These are phyloP conservation scores for Blastocystis sp. DNA, from an alignment of 352 stramenopile species.

Conservation along the genomic window DNA sequence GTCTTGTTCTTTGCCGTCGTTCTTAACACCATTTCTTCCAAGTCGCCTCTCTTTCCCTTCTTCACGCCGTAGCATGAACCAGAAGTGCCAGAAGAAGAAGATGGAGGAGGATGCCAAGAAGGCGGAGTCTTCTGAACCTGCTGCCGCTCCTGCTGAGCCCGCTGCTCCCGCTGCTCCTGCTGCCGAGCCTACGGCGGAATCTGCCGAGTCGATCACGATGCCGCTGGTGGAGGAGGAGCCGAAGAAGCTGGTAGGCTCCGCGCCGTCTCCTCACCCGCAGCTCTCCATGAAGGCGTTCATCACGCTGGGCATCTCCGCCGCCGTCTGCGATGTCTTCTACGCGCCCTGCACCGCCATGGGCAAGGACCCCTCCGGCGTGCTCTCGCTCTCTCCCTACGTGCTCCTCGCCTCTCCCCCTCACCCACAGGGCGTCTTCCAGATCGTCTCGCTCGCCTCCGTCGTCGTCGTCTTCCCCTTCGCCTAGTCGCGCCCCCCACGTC, in stretches of 20 bases:
- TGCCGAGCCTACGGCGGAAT: neutral
- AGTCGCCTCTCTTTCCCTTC: neutral
- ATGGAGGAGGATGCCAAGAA: neutral
- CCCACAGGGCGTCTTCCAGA: slow-evolving; percentile 47
- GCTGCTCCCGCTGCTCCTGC: neutral
- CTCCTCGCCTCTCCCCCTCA: neutral
- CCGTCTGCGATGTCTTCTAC: slow-evolving; percentile 64
- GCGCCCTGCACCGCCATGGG: slow-evolving; percentile 60
- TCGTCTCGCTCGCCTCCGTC: slow-evolving; percentile 38
- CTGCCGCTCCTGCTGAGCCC: neutral
- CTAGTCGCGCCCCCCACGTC: neutral
- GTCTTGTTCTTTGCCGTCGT: slow-evolving; percentile 65
- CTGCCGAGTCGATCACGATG: too few species aligned
- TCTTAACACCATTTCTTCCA: slow-evolving; percentile 59
- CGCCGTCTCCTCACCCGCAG: neutral
- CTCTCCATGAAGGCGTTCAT: slow-evolving; percentile 50
- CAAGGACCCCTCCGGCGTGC: neutral
- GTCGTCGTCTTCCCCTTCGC: slow-evolving; percentile 51
- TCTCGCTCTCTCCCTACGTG: slow-evolving; percentile 64
- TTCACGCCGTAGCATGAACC: slow-evolving; percentile 36
- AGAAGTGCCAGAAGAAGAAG: slow-evolving; percentile 37
- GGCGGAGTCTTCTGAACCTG: neutral
- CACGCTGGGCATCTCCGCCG: slow-evolving; percentile 36
- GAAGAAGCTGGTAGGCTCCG: slow-evolving; percentile 25
- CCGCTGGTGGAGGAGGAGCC: neutral